Evolutionary conservation across 164 flowering plant genomes (phyloP).

Genomic region (Protea cynaroides): DNA sequence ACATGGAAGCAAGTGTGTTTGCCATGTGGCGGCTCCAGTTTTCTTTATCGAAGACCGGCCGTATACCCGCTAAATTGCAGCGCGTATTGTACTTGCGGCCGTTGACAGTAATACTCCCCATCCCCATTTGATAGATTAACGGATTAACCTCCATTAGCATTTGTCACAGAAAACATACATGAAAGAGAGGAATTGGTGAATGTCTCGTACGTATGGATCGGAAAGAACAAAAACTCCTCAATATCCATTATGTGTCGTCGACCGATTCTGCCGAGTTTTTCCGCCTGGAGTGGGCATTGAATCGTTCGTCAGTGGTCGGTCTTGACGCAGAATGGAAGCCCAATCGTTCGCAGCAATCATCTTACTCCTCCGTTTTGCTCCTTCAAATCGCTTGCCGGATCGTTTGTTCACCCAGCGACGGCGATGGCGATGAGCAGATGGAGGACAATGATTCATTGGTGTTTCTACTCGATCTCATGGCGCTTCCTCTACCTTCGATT

Average conservation of each 20-base stretch:
- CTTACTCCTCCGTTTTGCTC: conserved; percentile 67
- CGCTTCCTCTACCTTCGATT: conserved; percentile 40
- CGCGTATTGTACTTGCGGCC: no score
- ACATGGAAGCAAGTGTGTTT: no score
- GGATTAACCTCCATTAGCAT: no score
- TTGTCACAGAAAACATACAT: no score
- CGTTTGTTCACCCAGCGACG: conserved; percentile 8
- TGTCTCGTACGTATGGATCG: no score
- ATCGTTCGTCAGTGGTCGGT: conserved; percentile 54
- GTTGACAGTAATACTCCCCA: no score
- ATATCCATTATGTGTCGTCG: conserved; percentile 45
- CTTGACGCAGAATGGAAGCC: conserved; percentile 99
- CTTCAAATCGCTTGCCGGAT: conserved; percentile 82
- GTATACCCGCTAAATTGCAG: no score
- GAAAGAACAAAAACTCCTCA: conserved; percentile 3
- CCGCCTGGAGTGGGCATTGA: conserved; percentile 37
- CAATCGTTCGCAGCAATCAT: conserved; percentile 23
- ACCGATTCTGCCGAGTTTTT: conserved; percentile 70
- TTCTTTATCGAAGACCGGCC: no score
- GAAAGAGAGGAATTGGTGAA: no score
- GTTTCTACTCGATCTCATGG: conserved; percentile 58
- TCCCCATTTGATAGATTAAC: no score
- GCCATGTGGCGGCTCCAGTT: no score
- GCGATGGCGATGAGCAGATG: conserved; percentile 7
- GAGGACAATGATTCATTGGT: conserved; percentile 17